phyloP scores from a whole-genome alignment of 2,329 filamentous ascomycete species.

The Colletotrichum simmondsii region DNA sequence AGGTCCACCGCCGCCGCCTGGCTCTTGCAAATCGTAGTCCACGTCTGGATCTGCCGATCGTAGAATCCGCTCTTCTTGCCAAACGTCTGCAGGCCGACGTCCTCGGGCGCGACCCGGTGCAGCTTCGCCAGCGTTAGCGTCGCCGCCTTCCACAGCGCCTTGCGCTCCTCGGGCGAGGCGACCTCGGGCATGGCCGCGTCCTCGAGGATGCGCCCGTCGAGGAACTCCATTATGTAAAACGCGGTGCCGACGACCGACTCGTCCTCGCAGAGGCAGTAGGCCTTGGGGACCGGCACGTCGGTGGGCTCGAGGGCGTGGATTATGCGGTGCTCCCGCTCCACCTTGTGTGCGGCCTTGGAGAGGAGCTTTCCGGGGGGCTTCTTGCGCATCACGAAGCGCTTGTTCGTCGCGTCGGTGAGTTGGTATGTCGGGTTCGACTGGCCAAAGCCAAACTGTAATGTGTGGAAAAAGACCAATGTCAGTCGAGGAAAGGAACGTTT shows the following conservation, averaged over 20 bases:
- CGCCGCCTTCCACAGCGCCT: slow-evolving; percentile 86
- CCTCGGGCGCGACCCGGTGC: slow-evolving; percentile 76
- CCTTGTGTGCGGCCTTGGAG: slow-evolving; percentile 93
- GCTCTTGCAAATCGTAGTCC: slow-evolving; percentile 79
- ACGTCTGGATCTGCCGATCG: slow-evolving; percentile 85
- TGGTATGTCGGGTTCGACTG: slow-evolving; percentile 98
- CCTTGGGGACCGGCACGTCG: slow-evolving; percentile 86
- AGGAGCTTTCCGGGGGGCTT: slow-evolving; percentile 96
- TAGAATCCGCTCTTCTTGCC: slow-evolving; percentile 85
- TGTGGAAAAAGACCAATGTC: background rate
- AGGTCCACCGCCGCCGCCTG: slow-evolving; percentile 82
- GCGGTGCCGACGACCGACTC: slow-evolving; percentile 82
- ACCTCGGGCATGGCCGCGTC: slow-evolving; percentile 85
- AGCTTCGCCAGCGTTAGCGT: slow-evolving; percentile 86
- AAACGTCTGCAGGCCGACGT: slow-evolving; percentile 77
- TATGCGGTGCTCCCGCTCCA: slow-evolving; percentile 94
- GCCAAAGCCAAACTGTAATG: slow-evolving; percentile 86
- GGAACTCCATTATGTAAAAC: slow-evolving; percentile 97
- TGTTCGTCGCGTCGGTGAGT: slow-evolving; percentile 76
- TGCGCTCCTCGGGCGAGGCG: slow-evolving; percentile 71
- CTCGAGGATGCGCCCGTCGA: slow-evolving; percentile 93
- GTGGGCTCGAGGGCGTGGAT: slow-evolving; percentile 83
- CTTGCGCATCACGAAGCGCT: slow-evolving; percentile 91
- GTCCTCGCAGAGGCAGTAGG: slow-evolving; percentile 90
- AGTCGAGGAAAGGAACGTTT: background rate